A percentile compares a stretch with the other conserved stretches of the same genome.
Conservation (phyloP, 2,329 filamentous ascomycete species). For the Colletotrichum sp. region DNA sequence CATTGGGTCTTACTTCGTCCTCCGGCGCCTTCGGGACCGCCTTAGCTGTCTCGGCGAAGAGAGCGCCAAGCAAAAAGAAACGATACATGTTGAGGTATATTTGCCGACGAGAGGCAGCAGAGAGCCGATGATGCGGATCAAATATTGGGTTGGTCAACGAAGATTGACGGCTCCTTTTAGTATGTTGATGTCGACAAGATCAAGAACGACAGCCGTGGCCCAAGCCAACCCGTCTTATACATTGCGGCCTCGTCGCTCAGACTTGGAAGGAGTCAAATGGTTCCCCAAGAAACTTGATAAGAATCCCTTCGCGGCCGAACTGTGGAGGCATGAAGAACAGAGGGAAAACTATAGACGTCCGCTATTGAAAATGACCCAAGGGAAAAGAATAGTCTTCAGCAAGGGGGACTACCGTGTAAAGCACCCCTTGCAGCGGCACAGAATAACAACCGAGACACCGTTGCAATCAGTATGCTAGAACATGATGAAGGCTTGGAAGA, state of each 20-base stretch:
- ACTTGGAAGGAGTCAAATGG: not conserved
- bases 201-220: not conserved
- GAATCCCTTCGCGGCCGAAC: not conserved
- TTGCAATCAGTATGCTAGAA: not conserved
- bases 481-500: not conserved
- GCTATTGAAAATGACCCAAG: not conserved
- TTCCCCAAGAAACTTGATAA: not conserved
- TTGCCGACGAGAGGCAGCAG: not conserved
- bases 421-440: not conserved
- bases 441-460: not conserved
- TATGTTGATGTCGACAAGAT: not conserved
- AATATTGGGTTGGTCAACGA: not conserved
- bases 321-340: not conserved
- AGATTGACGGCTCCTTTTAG: not conserved
- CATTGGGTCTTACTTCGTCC: not conserved
- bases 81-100: not conserved
- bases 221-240: not conserved
- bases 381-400: not conserved
- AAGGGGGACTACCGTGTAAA: not conserved
- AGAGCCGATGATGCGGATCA: not conserved
- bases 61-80: not conserved
- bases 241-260: not conserved
- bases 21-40: not conserved
- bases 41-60: not conserved
- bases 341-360: not conserved